phyloP scores from a whole-genome alignment of 306 rosid species.

The Amphicarpaea edgeworthii region DNA sequence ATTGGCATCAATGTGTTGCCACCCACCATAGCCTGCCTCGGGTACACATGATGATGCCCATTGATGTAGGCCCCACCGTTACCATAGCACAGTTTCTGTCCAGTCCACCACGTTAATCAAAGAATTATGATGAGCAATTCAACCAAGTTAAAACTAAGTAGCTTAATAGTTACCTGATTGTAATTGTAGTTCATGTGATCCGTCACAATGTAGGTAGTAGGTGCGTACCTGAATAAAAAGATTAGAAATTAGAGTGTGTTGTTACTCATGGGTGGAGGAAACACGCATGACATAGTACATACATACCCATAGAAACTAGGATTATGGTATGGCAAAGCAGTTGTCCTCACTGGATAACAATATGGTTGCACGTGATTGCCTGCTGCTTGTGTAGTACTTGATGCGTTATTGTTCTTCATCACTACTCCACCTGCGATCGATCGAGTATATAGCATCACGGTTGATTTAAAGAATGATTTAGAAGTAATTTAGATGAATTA shows the following conservation, averaged over 20 bases:
- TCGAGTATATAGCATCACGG: constrained; percentile 13
- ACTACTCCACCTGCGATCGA: constrained; percentile 54
- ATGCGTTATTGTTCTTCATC: constrained; percentile 55
- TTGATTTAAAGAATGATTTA: too few species aligned
- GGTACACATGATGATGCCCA: constrained; percentile 73
- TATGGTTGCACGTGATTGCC: constrained; percentile 72
- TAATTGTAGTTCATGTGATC: constrained; percentile 70
- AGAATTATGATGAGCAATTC: too few species aligned
- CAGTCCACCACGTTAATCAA: too few species aligned
- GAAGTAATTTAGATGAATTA: not conserved
- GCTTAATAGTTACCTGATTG: constrained; percentile 67
- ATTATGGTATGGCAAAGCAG: constrained; percentile 60
- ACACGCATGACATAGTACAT: too few species aligned
- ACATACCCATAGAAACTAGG: constrained; percentile 85
- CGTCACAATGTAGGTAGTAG: constrained; percentile 68
- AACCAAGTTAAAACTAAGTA: too few species aligned
- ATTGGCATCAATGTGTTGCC: constrained; percentile 78
- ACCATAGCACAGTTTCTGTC: constrained; percentile 68
- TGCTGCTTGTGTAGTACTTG: constrained; percentile 57
- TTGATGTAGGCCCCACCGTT: constrained; percentile 67
- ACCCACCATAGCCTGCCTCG: constrained; percentile 68
- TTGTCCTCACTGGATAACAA: constrained; percentile 74
- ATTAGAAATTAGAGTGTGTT: too few species aligned
- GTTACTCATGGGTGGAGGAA: too few species aligned
- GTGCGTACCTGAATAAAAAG: constrained; percentile 60